Percentiles rank a stretch among this genome's conserved stretches.
Conservation (phyloP, 345 rosid species). For the Citrus mangshanensis region DNA sequence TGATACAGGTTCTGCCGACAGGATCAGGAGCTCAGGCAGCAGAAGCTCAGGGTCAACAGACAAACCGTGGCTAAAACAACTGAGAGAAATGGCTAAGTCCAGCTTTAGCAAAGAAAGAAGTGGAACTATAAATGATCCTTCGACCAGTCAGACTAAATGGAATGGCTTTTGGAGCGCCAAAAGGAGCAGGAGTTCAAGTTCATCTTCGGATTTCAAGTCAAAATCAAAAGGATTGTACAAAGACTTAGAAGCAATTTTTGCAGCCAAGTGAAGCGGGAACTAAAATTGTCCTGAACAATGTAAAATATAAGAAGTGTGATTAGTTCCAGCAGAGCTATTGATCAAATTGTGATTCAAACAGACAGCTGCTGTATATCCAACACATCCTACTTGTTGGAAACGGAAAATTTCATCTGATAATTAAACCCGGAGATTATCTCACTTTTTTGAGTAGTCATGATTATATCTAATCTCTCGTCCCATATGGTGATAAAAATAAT, state of each 20-base stretch:
- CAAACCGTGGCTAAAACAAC: constrained; percentile 69
- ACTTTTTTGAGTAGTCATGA: too few species aligned
- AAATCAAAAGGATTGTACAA: constrained; percentile 59
- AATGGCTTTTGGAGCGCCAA: constrained; percentile 64
- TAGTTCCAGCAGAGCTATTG: too few species aligned
- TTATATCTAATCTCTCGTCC: neutral
- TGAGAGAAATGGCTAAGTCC: constrained; percentile 74
- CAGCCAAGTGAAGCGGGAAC: constrained; percentile 47
- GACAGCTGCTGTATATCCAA: neutral
- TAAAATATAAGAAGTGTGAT: neutral
- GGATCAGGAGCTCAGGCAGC: constrained; percentile 49
- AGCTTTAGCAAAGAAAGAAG: constrained; percentile 66
- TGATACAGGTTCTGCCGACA: constrained; percentile 37
- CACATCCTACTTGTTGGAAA: neutral
- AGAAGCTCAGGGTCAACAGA: constrained; percentile 61
- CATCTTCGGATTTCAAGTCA: constrained; percentile 52
- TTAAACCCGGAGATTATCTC: too few species aligned
- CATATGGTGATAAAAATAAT: neutral
- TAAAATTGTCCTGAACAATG: neutral
- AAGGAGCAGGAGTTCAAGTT: constrained; percentile 55
- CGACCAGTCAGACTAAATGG: constrained; percentile 65
- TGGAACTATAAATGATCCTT: constrained; percentile 60
- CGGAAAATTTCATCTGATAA: too few species aligned
- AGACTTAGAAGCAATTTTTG: constrained; percentile 88
- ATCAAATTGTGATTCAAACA: neutral